These are phyloP conservation scores for Domatiomyces catenatus DNA, from an alignment of 2,329 filamentous ascomycete genomes.

Conservation along the genomic window DNA sequence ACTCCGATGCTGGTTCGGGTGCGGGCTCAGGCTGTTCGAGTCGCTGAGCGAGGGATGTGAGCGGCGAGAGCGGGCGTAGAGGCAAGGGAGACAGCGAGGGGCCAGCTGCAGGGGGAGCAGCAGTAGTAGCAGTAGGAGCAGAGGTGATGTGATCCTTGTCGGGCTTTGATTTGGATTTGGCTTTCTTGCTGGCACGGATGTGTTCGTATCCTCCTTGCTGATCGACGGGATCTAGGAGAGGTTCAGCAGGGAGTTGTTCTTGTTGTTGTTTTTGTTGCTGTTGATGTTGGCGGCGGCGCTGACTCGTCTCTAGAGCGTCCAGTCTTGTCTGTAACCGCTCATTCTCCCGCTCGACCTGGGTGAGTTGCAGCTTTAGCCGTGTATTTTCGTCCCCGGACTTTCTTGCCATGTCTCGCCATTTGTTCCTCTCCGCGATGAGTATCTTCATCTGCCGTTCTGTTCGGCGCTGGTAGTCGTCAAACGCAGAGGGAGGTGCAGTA, in stretches of 20 bases:
- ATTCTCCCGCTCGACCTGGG: conserved; percentile 6
- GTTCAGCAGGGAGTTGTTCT: neutral
- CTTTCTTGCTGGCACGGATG: neutral
- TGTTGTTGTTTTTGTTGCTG: no score
- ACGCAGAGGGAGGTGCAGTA: conserved; percentile 28
- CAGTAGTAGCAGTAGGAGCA: no score
- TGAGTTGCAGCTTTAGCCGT: conserved; percentile 10
- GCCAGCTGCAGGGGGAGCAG: neutral
- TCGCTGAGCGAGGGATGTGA: neutral
- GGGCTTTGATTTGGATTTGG: neutral
- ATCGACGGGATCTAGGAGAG: neutral
- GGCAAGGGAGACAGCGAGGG: neutral
- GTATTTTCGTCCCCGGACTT: conserved; percentile 12
- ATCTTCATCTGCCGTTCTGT: conserved; percentile 46
- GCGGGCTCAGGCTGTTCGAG: neutral
- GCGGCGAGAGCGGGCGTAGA: neutral
- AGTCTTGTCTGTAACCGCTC: conserved; percentile 2
- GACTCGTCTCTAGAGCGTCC: neutral
- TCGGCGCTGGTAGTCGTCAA: conserved; percentile 41
- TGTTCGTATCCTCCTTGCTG: neutral
- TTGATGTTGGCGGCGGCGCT: no score
- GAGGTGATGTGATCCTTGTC: neutral
- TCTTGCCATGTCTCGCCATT: conserved; percentile 12
- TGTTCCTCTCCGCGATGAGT: conserved; percentile 9
- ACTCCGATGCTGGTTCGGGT: neutral